phyloP scores from a whole-genome alignment of 2,329 filamentous ascomycete species.

The Mariannaea sp. region DNA sequence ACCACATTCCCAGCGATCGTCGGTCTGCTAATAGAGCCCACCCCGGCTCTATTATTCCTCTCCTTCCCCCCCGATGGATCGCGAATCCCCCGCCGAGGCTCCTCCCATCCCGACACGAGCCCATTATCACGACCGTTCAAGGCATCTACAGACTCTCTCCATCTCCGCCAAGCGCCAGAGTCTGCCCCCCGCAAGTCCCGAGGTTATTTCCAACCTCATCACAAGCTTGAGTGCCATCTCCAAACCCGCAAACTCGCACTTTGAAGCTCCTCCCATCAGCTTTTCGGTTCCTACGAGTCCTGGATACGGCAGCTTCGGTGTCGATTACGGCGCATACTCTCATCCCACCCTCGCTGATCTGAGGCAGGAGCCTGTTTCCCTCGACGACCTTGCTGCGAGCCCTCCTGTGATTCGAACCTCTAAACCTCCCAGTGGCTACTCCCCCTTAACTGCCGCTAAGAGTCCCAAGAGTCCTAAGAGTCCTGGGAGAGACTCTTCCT shows the following conservation, averaged over 20 bases:
- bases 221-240: constrained; percentile 72
- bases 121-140: constrained; percentile 26
- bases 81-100: constrained; percentile 32
- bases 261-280: constrained; percentile 60
- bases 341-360: constrained; percentile 56
- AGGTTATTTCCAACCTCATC: constrained; percentile 72
- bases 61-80: constrained; percentile 36
- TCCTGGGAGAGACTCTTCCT: constrained; percentile 53
- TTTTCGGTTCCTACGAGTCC: constrained; percentile 46
- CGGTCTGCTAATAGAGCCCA: background rate
- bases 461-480: constrained; percentile 55
- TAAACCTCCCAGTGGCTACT: constrained; percentile 78
- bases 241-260: constrained; percentile 69
- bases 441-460: constrained; percentile 68
- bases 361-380: constrained; percentile 51
- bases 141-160: constrained; percentile 24
- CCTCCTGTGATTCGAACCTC: constrained; percentile 80
- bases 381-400: constrained; percentile 65
- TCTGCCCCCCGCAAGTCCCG: constrained; percentile 61
- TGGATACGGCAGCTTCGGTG: constrained; percentile 63
- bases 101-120: constrained; percentile 42
- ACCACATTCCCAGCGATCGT: background rate
- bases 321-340: constrained; percentile 73
- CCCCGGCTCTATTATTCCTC: constrained; percentile 6
- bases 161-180: constrained; percentile 26